Evolutionary conservation across 1,284 basidiomycete genomes (phyloP), one percentile per base, ranked within the genome.

Genomic region (Phellinidium pouzarii): DNA sequence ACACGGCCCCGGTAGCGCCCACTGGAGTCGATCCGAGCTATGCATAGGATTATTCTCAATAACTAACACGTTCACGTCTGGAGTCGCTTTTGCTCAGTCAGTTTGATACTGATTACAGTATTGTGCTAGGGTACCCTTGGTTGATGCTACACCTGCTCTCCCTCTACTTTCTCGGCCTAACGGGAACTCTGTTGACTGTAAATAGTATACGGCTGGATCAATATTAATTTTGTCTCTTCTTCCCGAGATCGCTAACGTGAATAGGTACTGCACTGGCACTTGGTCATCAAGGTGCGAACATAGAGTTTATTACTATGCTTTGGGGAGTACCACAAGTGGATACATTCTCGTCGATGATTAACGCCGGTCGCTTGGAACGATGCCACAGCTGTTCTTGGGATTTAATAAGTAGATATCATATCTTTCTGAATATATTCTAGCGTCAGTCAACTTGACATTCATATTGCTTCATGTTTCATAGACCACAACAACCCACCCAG

Each of bases 261-360:
- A 42, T 25, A 69, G 68, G 67, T 69, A 69, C 53, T 69, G 68
- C 47, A 65, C n/a, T n/a, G n/a, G n/a, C n/a, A n/a, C 66, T 2
- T 69, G 68, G 66, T 59, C 62, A 17, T 62, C 66, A 8, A 55
- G 46, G 53, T n/a, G 48, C 62, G 7, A 51, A 58, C 47, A 53
- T 68, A 4, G 68, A 69, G 55, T 71, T 68, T 50, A 65, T 68
- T 11, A 68, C 69, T 8, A 69, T 69, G 67, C 65, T 71, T 20
- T 71, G 69, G 69, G 67, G 68, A 14, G 26, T 53, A 14, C 48
- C 50, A n/a, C 67, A 71, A 43, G 54, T 62, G 4, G 45, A 59
- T 23, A 46, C 63, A 19, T 71, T 66, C 60, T 52, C 60, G 25
- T 51, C 48, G 7, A 63, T 59, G 34, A 66, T 71, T 49, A 66